Evolutionary conservation across 805 yeast genomes (phyloP).

Genomic region (Suhomyces canberraensis): DNA sequence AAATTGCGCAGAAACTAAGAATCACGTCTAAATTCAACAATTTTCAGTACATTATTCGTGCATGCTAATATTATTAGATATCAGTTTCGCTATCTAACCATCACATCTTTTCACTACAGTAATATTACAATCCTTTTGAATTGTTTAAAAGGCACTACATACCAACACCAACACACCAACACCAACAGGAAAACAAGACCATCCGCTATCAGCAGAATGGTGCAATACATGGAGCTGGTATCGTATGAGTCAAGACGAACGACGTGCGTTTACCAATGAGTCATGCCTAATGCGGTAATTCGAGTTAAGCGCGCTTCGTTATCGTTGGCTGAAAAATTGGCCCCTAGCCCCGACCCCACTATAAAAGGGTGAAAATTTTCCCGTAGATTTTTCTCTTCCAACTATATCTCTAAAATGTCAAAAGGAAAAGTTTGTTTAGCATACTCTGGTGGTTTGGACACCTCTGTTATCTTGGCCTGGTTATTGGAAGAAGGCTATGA

Average conservation of each 20-base stretch:
- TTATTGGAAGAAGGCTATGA: conserved; percentile 96
- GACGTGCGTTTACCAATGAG: conserved; percentile 14
- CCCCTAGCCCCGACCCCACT: conserved; percentile 9
- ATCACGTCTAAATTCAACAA: no score
- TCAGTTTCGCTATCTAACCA: no score
- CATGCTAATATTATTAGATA: no score
- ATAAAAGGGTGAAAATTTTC: conserved; percentile 15
- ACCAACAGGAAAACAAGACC: no score
- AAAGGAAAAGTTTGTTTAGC: conserved; percentile 99
- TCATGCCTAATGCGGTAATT: conserved; percentile 25
- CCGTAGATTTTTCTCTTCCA: conserved; percentile 10
- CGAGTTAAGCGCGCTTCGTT: conserved; percentile 28
- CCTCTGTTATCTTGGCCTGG: conserved; percentile 98
- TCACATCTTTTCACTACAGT: no score
- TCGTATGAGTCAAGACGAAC: neutral
- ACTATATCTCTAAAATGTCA: conserved; percentile 52
- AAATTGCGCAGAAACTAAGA: no score
- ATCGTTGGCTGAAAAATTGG: conserved; percentile 12
- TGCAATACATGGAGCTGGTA: no score
- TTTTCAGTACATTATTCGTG: no score
- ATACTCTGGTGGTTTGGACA: conserved; percentile 98
- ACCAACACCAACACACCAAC: no score
- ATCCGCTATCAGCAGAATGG: no score
- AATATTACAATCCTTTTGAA: no score
- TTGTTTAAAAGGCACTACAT: no score